Evolutionary conservation across 306 rosid genomes (phyloP).

Genomic region (Vigna nakashimae): DNA sequence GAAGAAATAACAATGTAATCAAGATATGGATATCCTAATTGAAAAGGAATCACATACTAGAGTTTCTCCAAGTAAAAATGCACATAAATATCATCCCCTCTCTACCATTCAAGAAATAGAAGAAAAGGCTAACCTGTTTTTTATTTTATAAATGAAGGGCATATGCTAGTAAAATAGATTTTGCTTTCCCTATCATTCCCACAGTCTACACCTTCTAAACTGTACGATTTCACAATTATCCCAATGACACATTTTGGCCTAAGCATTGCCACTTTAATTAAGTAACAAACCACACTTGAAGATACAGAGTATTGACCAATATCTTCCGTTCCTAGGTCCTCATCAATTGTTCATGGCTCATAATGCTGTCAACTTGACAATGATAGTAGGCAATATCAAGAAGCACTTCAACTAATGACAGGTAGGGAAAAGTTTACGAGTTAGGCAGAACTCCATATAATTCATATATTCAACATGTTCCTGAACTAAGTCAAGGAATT

Average conservation of each 20-base stretch:
- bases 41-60: conserved; percentile 12
- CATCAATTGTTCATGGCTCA: conserved; percentile 12
- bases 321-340: not conserved
- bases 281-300: conserved; percentile 17
- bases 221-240: not conserved
- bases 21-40: conserved; percentile 11
- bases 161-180: conserved; percentile 1
- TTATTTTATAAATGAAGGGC: conserved; percentile 5
- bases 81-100: conserved; percentile 19
- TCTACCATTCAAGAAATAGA: conserved; percentile 32
- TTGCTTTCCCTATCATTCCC: conserved; percentile 25
- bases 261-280: conserved; percentile 19
- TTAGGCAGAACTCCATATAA: conserved; percentile 29
- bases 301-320: conserved; percentile 6
- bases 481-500: conserved; percentile 30
- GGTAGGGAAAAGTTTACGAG: not conserved
- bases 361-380: not conserved
- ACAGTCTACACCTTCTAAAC: conserved; percentile 24
- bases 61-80: conserved; percentile 28
- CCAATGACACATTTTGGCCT: not conserved
- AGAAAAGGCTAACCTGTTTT: conserved; percentile 2
- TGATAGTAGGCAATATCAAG: conserved; percentile 21
- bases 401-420: conserved; percentile 25
- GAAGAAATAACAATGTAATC: conserved; percentile 18
- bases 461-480: conserved; percentile 37